phyloP scores from a whole-genome alignment of 179 eudicot species.

The Corrigiola litoralis region DNA sequence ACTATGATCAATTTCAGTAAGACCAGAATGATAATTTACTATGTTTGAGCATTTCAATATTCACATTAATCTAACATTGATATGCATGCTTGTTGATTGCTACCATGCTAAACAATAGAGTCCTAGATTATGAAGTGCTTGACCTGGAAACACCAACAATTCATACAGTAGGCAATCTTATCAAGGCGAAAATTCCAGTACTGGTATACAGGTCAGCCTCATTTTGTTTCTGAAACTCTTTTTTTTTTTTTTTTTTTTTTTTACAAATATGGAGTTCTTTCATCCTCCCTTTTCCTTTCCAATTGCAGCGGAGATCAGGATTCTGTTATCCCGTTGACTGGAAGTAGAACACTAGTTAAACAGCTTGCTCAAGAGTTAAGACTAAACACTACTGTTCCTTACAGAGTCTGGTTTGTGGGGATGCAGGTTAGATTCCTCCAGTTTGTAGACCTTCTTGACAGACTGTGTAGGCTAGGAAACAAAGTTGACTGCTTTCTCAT shows the following conservation, averaged over 20 bases:
- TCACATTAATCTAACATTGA: no score
- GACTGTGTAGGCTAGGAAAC: no score
- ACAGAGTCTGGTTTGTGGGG: slow-evolving; percentile 29
- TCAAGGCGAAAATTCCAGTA: slow-evolving; percentile 29
- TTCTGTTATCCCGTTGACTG: slow-evolving; percentile 28
- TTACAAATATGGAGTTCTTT: not conserved
- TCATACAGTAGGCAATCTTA: slow-evolving; percentile 27
- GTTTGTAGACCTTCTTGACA: no score
- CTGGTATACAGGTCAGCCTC: slow-evolving; percentile 30
- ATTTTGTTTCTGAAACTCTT: not conserved
- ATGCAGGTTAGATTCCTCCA: slow-evolving; percentile 19
- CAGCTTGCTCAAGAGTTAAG: slow-evolving; percentile 26
- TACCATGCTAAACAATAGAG: no score
- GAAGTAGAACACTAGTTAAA: slow-evolving; percentile 18
- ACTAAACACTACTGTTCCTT: slow-evolving; percentile 27
- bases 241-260: not conserved
- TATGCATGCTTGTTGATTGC: no score
- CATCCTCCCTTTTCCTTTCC: not conserved
- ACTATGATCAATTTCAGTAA: no score
- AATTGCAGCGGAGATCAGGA: slow-evolving; percentile 42
- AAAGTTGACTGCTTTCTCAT: no score
- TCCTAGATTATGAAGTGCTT: slow-evolving; percentile 20
- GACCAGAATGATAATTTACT: no score
- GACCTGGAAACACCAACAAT: slow-evolving; percentile 25
- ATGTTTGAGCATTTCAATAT: no score